Evolutionary conservation across 2,329 filamentous ascomycete genomes (phyloP).

Genomic region (Thermoascus crustaceus): DNA sequence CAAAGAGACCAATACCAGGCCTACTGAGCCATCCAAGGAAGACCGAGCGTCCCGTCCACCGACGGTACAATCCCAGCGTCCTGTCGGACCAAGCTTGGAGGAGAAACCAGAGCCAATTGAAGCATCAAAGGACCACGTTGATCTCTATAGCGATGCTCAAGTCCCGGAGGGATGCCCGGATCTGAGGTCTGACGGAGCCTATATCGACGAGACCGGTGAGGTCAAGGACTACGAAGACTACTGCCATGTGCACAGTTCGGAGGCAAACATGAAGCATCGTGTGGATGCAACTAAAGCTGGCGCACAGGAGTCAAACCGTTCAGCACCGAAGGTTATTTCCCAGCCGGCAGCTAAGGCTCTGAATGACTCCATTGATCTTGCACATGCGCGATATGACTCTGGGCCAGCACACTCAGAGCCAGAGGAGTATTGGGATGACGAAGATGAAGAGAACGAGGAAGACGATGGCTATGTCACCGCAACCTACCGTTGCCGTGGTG

Average conservation of each 20-base stretch:
- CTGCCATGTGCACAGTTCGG: conserved; percentile 16
- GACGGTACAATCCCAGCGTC: conserved; percentile 9
- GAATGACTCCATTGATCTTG: conserved; percentile 13
- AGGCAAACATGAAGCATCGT: conserved; percentile 9
- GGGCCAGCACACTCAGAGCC: conserved; percentile 39
- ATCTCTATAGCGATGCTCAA: conserved; percentile 5
- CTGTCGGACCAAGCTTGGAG: conserved; percentile 4
- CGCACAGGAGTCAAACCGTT: conserved; percentile 1
- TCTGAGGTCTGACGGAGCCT: conserved; percentile 19
- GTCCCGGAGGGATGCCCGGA: conserved; percentile 13
- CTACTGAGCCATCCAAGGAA: conserved; percentile 16
- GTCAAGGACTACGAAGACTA: conserved; percentile 19
- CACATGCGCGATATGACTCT: conserved; percentile 15
- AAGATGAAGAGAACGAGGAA: conserved; percentile 67
- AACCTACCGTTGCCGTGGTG: conserved; percentile 64
- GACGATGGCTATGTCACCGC: conserved; percentile 67
- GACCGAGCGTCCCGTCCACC: conserved; percentile 5
- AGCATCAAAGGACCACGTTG: conserved; percentile 7
- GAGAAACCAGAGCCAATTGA: conserved; percentile 8
- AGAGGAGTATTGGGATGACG: conserved; percentile 69
- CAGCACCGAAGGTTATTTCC: conserved; percentile 8
- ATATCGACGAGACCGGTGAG: conserved; percentile 19
- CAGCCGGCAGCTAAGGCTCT: conserved; percentile 5
- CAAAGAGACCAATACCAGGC: conserved; percentile 20
- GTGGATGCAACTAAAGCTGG: conserved; percentile 4